phyloP scores from a whole-genome alignment of 768 basidiomycete genomes.

The Boletus edulis region DNA sequence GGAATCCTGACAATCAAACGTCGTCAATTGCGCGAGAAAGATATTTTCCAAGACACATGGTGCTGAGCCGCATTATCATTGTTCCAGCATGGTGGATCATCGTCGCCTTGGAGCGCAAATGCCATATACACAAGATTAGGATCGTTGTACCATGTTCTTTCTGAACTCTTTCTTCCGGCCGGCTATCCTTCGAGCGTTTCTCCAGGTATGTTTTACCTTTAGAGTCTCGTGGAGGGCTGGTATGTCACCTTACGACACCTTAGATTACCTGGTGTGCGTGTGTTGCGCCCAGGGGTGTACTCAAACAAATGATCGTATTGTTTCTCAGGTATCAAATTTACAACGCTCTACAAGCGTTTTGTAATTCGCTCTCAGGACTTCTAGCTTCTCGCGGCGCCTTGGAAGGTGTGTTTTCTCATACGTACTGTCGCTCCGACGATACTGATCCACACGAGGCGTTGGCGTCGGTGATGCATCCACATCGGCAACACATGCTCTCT shows the following conservation, averaged over 20 bases:
- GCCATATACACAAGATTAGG: neutral
- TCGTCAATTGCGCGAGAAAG: neutral
- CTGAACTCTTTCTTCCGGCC: constrained; percentile 53
- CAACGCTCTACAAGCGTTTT: constrained; percentile 68
- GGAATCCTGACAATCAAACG: neutral
- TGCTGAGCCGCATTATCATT: constrained; percentile 6
- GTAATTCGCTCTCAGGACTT: constrained; percentile 61
- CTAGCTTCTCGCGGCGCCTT: constrained; percentile 65
- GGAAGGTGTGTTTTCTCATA: constrained; percentile 44
- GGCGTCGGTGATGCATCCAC: constrained; percentile 70
- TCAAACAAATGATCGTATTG: neutral
- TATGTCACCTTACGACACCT: neutral
- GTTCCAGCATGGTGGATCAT: neutral
- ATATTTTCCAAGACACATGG: neutral
- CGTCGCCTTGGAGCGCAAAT: neutral
- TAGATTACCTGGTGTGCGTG: constrained; percentile 56
- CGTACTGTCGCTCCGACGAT: neutral
- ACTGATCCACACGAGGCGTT: constrained; percentile 40
- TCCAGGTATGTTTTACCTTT: constrained; percentile 40
- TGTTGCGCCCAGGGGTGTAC: constrained; percentile 3
- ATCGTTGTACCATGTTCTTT: constrained; percentile 16
- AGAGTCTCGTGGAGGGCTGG: neutral
- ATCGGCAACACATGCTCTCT: constrained; percentile 61
- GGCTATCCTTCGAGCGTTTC: constrained; percentile 63
- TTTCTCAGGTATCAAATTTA: constrained; percentile 57